Evolutionary conservation across 345 rosid genomes (phyloP), one percentile per base, ranked within the genome.

Genomic region (Populus tremula): DNA sequence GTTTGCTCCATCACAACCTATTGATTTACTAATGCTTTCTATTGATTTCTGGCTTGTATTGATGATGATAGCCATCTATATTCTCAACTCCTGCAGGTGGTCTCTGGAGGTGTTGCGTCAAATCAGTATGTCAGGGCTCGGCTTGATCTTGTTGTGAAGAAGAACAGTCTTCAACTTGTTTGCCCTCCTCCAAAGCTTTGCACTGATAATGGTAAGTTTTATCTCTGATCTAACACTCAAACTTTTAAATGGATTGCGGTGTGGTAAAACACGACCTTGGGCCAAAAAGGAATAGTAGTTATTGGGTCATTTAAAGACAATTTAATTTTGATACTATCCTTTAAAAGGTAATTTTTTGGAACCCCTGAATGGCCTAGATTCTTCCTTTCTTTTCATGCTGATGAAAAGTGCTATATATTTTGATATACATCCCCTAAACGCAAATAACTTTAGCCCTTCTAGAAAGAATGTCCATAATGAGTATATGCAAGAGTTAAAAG

Each of bases 31-130:
- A 35, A 21, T 79, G 68, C 49, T 77, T 71, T 73, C 66, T 70
- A 16, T 72, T 8, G 59, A 75, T 64, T 75, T 75, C 45, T 54
- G 47, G 53, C 65, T 11, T 23, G 16, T 67, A 31, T 25, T 54
- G 69, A 68, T 71, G 69, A 70, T 80, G 72, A 76, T 21, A 39
- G n/a, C 41, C 23, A 66, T 62, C 54, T 63, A 67, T 72, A 47
- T 59, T 73, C 59, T 77, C 75, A n/a, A 72, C 41, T 81, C 67
- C 5, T 85, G 63, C 86, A 95, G 99, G 97, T 92, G 61, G 92
- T 95, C 70, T 91, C 97, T 10, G 99, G 99, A 83, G 99, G 99
- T 56, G 99, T 95, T 82, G 99, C 98, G 65, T 95, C 98, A 12
- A 95, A 95, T 82, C 85, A 87, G 67, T 89, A 86, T 79, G 96